These are phyloP conservation scores for Mucor velutinosus DNA, from an alignment of 371 early-diverging fungal species.

Conservation along the genomic window DNA sequence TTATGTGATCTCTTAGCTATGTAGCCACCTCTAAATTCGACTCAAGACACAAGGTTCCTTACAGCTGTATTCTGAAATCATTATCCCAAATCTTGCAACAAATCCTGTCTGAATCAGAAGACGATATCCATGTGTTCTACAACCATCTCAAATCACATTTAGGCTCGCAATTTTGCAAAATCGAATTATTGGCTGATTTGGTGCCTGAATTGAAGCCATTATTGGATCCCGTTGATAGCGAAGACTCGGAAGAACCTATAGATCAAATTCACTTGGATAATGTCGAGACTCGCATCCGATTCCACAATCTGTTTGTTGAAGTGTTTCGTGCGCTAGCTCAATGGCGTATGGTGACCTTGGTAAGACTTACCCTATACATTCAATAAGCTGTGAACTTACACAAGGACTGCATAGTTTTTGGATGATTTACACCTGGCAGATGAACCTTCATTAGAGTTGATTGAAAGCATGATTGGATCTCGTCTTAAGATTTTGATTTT, in stretches of 20 bases:
- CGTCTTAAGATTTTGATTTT: conserved; percentile 36
- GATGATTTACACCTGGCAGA: conserved; percentile 55
- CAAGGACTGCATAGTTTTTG: conserved; percentile 29
- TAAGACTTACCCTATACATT: too few relatives aligned
- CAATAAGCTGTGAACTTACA: too few relatives aligned
- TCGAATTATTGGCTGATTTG: conserved; percentile 34
- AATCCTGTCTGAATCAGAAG: conserved; percentile 45
- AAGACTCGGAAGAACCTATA: conserved; percentile 15
- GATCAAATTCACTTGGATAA: conserved; percentile 35
- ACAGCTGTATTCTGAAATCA: conserved; percentile 37
- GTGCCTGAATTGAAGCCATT: conserved; percentile 47
- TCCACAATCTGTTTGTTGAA: conserved; percentile 46
- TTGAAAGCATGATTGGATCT: conserved; percentile 37
- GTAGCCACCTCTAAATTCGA: conserved; percentile 47
- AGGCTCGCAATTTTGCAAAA: conserved; percentile 40
- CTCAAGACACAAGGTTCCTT: conserved; percentile 41
- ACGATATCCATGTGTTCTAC: conserved; percentile 40
- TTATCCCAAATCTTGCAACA: conserved; percentile 49
- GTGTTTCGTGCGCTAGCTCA: conserved; percentile 43
- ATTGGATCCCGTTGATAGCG: conserved; percentile 26
- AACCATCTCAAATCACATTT: conserved; percentile 33
- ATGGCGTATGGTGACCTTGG: conserved; percentile 52
- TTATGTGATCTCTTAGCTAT: conserved; percentile 22
- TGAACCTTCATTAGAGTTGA: conserved; percentile 45
- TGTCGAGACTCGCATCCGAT: conserved; percentile 40